Conservation (phyloP, 2,329 filamentous ascomycete genomes). For the Fusarium miscanthi region DNA sequence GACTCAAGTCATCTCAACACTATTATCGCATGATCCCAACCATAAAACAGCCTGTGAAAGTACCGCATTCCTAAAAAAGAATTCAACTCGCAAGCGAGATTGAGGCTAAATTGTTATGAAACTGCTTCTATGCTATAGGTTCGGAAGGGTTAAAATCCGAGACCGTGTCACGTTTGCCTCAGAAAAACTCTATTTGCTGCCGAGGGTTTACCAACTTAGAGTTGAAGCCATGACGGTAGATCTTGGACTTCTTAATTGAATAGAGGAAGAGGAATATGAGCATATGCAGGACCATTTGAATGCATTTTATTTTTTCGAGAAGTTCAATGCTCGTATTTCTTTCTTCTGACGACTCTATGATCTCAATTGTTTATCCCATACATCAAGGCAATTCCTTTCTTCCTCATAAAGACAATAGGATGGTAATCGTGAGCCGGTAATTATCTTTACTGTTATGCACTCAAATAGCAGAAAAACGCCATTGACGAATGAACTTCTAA, state of each 20-base stretch:
- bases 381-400: too few species aligned
- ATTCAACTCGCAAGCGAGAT: rapidly evolving
- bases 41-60: rapidly evolving
- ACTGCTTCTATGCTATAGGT: not conserved
- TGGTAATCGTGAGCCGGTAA: too few species aligned
- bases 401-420: too few species aligned
- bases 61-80: too few species aligned
- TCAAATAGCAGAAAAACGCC: rapidly evolving
- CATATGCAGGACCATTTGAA: rapidly evolving
- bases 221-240: rapidly evolving
- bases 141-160: not conserved
- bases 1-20: rapidly evolving
- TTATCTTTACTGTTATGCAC: too few species aligned
- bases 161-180: not conserved
- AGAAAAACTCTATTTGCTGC: not conserved
- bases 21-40: not conserved
- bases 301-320: rapidly evolving
- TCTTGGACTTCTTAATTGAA: rapidly evolving
- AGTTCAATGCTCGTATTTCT: not conserved
- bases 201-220: rapidly evolving
- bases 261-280: rapidly evolving
- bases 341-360: not conserved
- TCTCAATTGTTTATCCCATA: too few species aligned
- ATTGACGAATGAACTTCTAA: rapidly evolving
- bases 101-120: not conserved